Evolutionary conservation across 768 basidiomycete genomes (phyloP).

Genomic region (Tylopilus vinaceipallidus): DNA sequence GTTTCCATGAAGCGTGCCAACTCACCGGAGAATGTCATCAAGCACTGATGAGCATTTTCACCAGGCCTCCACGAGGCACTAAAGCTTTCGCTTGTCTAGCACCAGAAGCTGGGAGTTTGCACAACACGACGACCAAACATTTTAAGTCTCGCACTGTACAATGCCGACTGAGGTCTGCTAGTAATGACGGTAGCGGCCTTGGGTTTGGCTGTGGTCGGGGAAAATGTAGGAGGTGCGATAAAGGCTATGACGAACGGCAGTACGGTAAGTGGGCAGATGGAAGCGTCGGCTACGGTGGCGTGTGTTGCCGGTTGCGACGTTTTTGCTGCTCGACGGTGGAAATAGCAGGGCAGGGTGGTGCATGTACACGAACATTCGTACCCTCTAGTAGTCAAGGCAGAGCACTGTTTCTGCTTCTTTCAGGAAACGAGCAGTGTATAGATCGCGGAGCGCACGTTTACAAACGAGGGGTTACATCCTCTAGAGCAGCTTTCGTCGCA

Average conservation of each 20-base stretch:
- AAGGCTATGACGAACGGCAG: conserved; percentile 24
- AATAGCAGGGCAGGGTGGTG: too few relatives aligned
- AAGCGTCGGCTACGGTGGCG: conserved; percentile 23
- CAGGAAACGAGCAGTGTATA: too few relatives aligned
- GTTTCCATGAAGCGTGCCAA: background rate
- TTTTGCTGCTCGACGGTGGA: too few relatives aligned
- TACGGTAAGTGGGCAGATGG: conserved; percentile 19
- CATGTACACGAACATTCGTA: too few relatives aligned
- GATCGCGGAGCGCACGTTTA: too few relatives aligned
- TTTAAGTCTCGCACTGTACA: conserved; percentile 71
- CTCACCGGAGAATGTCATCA: background rate
- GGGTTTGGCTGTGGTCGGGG: conserved; percentile 14
- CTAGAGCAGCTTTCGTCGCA: too few relatives aligned
- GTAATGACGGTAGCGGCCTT: conserved; percentile 19
- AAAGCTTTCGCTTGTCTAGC: conserved; percentile 6
- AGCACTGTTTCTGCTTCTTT: too few relatives aligned
- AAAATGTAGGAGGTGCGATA: conserved; percentile 16
- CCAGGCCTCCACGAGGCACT: conserved; percentile 25
- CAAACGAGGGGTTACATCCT: too few relatives aligned
- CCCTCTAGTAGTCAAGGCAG: too few relatives aligned
- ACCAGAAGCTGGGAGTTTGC: conserved; percentile 34
- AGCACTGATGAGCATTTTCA: conserved; percentile 14
- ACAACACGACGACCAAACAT: conserved; percentile 74
- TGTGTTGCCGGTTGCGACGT: conserved; percentile 10
- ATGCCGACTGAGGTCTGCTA: conserved; percentile 62